Base-by-base conservation (phyloP, 768 basidiomycete species). In the Krasilnikovozyma curviuscula region DNA sequence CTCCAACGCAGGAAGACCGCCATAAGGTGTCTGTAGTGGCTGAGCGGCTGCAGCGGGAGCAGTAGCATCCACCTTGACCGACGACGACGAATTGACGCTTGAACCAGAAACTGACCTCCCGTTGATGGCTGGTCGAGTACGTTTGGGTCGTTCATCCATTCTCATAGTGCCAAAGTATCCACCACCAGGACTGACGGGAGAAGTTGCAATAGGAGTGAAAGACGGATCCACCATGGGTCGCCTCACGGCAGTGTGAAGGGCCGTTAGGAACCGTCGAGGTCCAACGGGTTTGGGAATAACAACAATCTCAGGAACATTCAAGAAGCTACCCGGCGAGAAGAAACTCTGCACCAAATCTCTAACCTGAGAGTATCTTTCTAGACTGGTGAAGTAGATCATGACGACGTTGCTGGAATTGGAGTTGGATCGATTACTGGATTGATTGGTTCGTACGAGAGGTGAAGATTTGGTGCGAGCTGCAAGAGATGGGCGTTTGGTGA, bases 251-350 rank as follows among this genome's bases (percentile, higher is more conserved):
- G 84, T 95, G 61, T 91, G 81, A 16, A 98, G 69, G 23, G 88
- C 81, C 19, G 88, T 89, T 55, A 98, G 68, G 56, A 95, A 79
- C 8, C 91, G 77, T 32, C 91, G 76, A 7, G 93, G 93, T 5
- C 93, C 91, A 16, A 83, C 89, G 9, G 91, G 91, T 65, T 97
- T 98, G 19, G 89, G 91, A 32, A 97, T 79, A 55, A 98, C 84
- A 73, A 97, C 83, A 25, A 98, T 76, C 57, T 98, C 93, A 1
- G 93, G 79, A 10, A 81, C 63, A 14, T 49, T 40, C 23, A 57
- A 57, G 28, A 55, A 45, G 5, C 56, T 71, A 68, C 21, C 67
- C 60, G 58, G 68, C 50, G 55, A 52, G 41, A 80, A 67, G 18
- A 78, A 68, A 16, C 74, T 75, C 55, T 88, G 80, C 18, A 97